Conservation (phyloP, 768 basidiomycete species). For the Leucogyrophana mollusca region DNA sequence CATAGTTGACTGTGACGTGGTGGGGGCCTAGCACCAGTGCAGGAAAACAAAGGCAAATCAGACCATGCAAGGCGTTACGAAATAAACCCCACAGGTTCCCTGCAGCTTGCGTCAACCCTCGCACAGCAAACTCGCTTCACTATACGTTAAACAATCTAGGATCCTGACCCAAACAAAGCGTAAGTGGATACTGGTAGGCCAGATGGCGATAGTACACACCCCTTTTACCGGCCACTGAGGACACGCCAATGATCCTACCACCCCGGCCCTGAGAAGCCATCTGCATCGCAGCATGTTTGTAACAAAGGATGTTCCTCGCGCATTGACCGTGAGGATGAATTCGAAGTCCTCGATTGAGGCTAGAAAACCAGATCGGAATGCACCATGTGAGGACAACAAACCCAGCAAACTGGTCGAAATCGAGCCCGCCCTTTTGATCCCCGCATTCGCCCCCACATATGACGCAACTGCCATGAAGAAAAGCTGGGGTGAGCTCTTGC, state of each 20-base stretch:
- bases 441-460: no score
- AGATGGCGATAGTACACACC: neutral
- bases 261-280: conserved; percentile 40
- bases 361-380: no score
- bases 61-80: no score
- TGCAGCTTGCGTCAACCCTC: conserved; percentile 30
- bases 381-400: no score
- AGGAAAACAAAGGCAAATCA: conserved; percentile 7
- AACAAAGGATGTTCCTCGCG: conserved; percentile 32
- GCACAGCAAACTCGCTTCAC: conserved; percentile 32
- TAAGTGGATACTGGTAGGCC: no score
- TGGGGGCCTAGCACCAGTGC: conserved; percentile 36
- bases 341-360: conserved; percentile 28
- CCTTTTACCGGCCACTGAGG: conserved; percentile 26
- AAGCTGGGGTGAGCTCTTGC: no score
- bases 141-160: conserved; percentile 18
- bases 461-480: no score
- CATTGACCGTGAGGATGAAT: conserved; percentile 28
- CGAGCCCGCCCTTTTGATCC: no score
- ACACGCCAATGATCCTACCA: conserved; percentile 37
- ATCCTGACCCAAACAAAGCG: no score
- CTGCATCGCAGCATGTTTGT: conserved; percentile 37
- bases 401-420: no score
- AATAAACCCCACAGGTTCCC: neutral
- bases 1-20: conserved; percentile 44